These are phyloP conservation scores for Boletus coccyginus DNA, from an alignment of 768 basidiomycete species.

Conservation along the genomic window DNA sequence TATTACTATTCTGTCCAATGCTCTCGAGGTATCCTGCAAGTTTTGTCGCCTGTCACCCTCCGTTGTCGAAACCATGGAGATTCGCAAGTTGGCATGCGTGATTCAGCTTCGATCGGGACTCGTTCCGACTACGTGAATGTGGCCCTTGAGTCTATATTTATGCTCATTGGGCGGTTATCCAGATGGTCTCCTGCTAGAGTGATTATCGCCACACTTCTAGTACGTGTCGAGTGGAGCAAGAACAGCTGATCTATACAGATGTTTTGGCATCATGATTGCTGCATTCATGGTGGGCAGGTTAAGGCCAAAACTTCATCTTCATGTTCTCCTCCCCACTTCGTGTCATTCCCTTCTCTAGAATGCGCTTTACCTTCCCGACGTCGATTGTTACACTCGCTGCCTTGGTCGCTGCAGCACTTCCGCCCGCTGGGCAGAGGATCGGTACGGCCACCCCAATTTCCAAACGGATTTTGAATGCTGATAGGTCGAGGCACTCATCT, in stretches of 20 bases:
- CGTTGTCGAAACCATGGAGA: not conserved
- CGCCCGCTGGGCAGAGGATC: not conserved
- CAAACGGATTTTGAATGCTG: constrained; percentile 4
- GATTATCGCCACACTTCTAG: too few species aligned
- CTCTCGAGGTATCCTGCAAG: not conserved
- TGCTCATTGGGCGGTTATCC: not conserved
- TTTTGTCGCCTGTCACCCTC: not conserved
- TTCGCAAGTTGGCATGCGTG: not conserved
- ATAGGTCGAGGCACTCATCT: constrained; percentile 1
- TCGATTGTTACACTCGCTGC: not conserved
- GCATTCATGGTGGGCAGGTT: not conserved
- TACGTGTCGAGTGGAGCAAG: too few species aligned
- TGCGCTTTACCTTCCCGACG: constrained; percentile 1
- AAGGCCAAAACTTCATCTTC: too few species aligned
- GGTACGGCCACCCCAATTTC: not conserved
- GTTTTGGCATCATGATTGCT: too few species aligned
- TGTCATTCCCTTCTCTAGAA: not conserved
- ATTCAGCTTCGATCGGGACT: not conserved
- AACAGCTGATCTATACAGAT: not conserved
- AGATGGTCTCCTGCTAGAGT: too few species aligned
- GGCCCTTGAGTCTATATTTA: too few species aligned
- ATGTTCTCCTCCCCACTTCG: not conserved
- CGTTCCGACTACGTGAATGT: not conserved
- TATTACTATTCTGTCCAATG: too few species aligned
- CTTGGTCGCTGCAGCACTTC: constrained; percentile 5